phyloP scores from a whole-genome alignment of 805 yeast genomes.

The Komagataella pseudopastoris region DNA sequence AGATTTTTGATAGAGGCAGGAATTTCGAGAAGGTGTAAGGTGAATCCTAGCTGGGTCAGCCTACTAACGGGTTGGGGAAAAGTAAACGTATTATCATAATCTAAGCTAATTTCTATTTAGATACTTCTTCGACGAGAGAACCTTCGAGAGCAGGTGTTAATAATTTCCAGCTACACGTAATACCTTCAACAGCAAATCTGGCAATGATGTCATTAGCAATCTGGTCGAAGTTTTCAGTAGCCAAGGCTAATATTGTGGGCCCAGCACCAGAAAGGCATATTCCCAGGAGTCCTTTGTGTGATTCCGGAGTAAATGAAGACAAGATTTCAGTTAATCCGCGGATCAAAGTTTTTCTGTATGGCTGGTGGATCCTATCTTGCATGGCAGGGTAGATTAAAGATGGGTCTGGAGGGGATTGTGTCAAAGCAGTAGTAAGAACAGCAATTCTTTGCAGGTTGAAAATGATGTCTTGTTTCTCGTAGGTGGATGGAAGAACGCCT shows the following conservation, averaged over 20 bases:
- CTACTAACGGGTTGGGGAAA: neutral
- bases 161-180: slow-evolving; percentile 71
- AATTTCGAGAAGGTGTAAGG: neutral
- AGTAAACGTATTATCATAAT: neutral
- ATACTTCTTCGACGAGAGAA: slow-evolving; percentile 39
- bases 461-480: slow-evolving; percentile 69
- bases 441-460: slow-evolving; percentile 92
- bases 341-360: slow-evolving; percentile 83
- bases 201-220: slow-evolving; percentile 68
- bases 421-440: slow-evolving; percentile 81
- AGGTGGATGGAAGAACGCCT: slow-evolving; percentile 75
- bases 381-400: slow-evolving; percentile 82
- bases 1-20: neutral
- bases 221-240: slow-evolving; percentile 74
- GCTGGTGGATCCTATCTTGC: slow-evolving; percentile 96
- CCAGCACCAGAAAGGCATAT: slow-evolving; percentile 97
- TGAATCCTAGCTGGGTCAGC: neutral
- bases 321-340: slow-evolving; percentile 85
- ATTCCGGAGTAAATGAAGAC: slow-evolving; percentile 63
- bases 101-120: slow-evolving; percentile 7
- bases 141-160: slow-evolving; percentile 85
- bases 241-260: slow-evolving; percentile 89
- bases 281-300: slow-evolving; percentile 80
- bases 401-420: slow-evolving; percentile 73
- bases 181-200: slow-evolving; percentile 50